Base-by-base conservation (phyloP, 2,329 filamentous ascomycete species). In the Alternaria triticimaculans region DNA sequence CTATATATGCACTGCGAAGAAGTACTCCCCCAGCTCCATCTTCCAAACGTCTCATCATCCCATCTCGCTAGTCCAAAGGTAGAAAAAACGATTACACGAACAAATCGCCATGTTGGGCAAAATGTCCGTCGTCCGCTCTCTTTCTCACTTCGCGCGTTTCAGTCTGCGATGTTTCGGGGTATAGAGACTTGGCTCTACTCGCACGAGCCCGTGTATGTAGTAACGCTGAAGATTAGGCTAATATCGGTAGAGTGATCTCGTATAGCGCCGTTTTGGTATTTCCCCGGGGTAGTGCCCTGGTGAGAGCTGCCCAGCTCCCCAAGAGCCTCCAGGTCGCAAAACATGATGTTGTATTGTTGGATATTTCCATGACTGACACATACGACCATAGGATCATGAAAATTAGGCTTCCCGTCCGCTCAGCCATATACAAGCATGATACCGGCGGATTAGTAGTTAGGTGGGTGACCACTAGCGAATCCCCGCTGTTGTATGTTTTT, bases 11-110 rank as follows among this genome's bases (percentile, higher is more conserved):
- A 0, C 6, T 7, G 28, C 28, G 6, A 30, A 14, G 28, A 14
- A 26, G 8, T 49, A 4, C 14, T n/a, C 45, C 45, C 45, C 45
- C 45, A 49, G 45, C 45, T 26, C 26, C 21, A 6, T 3, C 21
- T 49, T n/a, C 45, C 45, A 49, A 49, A 49, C 45, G 45, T 49
- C 45, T 21, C 45, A 49, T 49, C 45, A 49, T 10, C 4, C 25
- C 8, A 26, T 25, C 20, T 20, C 20, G 21, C 45, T 49, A 49
- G 45, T 12, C 20, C 45, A 49, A 49, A 49, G 45, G 45, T 49
- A 49, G 45, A 49, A 49, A 49, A 26, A n/a, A 6, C 7, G 45
- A 49, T 49, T 18, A 49, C 45, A 20, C 45, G 45, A 49, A 49
- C 20, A 15, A 21, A 26, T 49, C 9, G 45, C 45, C 45, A 49